Base-by-base conservation (phyloP, 257 asterid species). In the Dorcoceras hygrometricum region DNA sequence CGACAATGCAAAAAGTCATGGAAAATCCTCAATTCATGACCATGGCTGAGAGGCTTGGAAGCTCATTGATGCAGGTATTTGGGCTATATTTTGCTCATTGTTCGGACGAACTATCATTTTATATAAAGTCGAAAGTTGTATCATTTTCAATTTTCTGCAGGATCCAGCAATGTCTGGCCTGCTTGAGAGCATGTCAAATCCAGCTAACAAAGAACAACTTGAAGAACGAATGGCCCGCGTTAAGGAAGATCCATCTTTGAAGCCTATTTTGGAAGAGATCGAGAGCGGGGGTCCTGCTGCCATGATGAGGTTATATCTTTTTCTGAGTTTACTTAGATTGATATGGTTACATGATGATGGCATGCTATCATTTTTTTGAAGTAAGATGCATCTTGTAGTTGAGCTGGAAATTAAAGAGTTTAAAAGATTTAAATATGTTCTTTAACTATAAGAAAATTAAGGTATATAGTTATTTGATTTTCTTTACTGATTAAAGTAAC, bases 251-350 rank as follows among this genome's bases (percentile, higher is more conserved):
- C 98, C 99, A 24, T 89, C 99, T 9, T 77, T 94, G 83, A 94
- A 90, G 77, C 99, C 95, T 71, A 91, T 94, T 77, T 71, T 94
- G 78, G 96, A 94, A 39, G 99, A 94, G 85, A 90, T 94, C 25
- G 99, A 94, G 78, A 81, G 53, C 59, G 99, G 99, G 59, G 99
- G 99, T 62, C 99, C 99, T 56, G 88, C 99, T 79, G 99, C 99
- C 32, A 94, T 94, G 99, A 94, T 94, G 98, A 94, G 92, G 99
- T 94, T 34, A 25, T 72, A 23, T 63, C 61, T 71, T 59, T 29
- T 62, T 61, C 23, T 32, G 53, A 26, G 16, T 18, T 46, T 4
- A 2, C 4, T 14, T 46, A 46, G 20, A 14, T 16, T 16, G 8
- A 16, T 46, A 46, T 46, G 54, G 22, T 5, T 46, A 34, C 14